Percentiles rank a stretch among this genome's conserved stretches.
Conservation (phyloP, 345 rosid species). For the Sonneratia caseolaris region DNA sequence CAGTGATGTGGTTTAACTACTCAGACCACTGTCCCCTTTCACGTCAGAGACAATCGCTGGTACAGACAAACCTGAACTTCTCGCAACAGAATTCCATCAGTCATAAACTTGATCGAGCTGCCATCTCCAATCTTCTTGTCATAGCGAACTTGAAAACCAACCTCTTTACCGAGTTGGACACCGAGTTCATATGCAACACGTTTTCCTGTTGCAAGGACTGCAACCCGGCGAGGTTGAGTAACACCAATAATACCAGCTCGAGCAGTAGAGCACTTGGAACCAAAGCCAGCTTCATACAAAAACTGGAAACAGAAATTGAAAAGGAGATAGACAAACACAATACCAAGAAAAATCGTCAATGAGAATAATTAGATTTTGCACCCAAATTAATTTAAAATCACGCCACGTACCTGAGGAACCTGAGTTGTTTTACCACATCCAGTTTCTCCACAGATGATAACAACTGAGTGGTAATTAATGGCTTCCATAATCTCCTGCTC, state of each 20-base stretch:
- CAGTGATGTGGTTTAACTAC: neutral
- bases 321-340: conserved; percentile 8
- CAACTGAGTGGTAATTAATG: conserved; percentile 45
- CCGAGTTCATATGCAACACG: conserved; percentile 94
- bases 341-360: conserved; percentile 7
- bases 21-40: neutral
- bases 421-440: conserved; percentile 98
- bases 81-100: conserved; percentile 88
- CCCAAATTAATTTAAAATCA: conserved; percentile 3
- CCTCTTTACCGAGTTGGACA: conserved; percentile 68
- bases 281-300: conserved; percentile 88
- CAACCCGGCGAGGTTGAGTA: conserved; percentile 96
- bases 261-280: conserved; percentile 36
- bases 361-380: neutral
- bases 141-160: conserved; percentile 94
- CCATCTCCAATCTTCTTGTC: conserved; percentile 72
- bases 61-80: conserved; percentile 63
- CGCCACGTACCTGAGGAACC: conserved; percentile 73
- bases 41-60: neutral
- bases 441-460: conserved; percentile 83
- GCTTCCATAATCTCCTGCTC: conserved; percentile 99
- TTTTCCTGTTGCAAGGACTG: conserved; percentile 89
- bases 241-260: conserved; percentile 77
- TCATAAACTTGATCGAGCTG: conserved; percentile 85
- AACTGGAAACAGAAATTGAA: conserved; percentile 43